phyloP scores from a whole-genome alignment of 2,329 filamentous ascomycete genomes.

The Fusarium fracticaudum region DNA sequence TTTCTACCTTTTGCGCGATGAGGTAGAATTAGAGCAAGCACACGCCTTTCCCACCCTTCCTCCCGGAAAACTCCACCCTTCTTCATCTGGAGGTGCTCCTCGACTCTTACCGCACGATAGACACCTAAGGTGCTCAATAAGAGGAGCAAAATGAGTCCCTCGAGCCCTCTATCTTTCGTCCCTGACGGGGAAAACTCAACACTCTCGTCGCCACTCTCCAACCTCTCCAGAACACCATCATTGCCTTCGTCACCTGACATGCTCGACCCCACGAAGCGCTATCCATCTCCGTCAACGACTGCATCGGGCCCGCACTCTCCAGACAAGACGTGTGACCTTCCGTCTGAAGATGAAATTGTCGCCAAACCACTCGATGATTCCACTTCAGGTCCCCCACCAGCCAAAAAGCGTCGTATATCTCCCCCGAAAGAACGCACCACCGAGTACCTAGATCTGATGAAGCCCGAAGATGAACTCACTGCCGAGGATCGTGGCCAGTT shows the following conservation, averaged over 20 bases:
- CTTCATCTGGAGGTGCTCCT: constrained; percentile 10
- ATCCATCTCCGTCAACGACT: constrained; percentile 63
- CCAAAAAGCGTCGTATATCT: constrained; percentile 78
- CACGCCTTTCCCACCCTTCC: constrained; percentile 1
- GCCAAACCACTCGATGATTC: constrained; percentile 37
- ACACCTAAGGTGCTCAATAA: background rate
- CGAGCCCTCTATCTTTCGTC: constrained; percentile 43
- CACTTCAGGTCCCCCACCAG: constrained; percentile 70
- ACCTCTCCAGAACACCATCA: constrained; percentile 63
- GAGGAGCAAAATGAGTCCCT: constrained; percentile 40
- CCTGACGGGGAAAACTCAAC: constrained; percentile 50
- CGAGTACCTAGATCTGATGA: constrained; percentile 78
- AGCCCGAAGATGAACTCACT: constrained; percentile 59
- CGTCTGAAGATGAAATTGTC: constrained; percentile 48
- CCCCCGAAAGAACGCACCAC: constrained; percentile 75
- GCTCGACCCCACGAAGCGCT: constrained; percentile 55
- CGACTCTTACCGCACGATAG: background rate
- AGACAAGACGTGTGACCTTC: constrained; percentile 54
- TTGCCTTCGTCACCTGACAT: constrained; percentile 57
- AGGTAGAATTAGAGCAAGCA: constrained; percentile 31
- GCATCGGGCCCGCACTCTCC: constrained; percentile 63
- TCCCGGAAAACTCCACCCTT: constrained; percentile 11
- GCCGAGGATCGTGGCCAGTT: constrained; percentile 64
- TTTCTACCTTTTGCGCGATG: constrained; percentile 23
- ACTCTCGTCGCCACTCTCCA: constrained; percentile 64